Conservation (phyloP, 805 yeast genomes). For the Suhomyces canberraensis region DNA sequence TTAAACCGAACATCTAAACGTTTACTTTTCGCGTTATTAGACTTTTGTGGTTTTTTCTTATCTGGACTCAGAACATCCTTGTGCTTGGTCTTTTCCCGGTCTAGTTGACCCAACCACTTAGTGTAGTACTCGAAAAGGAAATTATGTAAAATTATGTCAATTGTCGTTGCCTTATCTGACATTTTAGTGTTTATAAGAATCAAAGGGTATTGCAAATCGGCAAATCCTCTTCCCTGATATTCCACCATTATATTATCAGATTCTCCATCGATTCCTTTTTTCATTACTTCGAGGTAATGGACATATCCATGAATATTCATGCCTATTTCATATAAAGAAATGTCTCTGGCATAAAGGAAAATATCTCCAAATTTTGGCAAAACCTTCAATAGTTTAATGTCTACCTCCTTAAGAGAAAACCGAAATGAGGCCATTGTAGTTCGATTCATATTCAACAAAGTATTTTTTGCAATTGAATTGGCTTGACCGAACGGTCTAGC, state of each 20-base stretch:
- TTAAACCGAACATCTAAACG: conserved; percentile 29
- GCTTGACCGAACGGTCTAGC: conserved; percentile 2
- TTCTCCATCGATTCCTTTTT: conserved; percentile 8
- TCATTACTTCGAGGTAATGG: conserved; percentile 13
- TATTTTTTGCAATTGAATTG: conserved; percentile 1
- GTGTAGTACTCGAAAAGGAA: conserved; percentile 56
- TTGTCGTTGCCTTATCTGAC: conserved; percentile 26
- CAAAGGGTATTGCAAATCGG: conserved; percentile 17
- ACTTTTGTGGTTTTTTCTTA: no score
- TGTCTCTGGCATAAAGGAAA: conserved; percentile 9
- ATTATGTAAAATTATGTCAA: conserved; percentile 47
- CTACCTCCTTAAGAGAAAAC: conserved; percentile 16
- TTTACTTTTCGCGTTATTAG: no score
- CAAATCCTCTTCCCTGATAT: conserved; percentile 12
- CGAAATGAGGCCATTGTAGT: conserved; percentile 42
- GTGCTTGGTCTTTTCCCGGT: conserved; percentile 11
- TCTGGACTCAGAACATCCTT: no score
- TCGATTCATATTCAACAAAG: conserved; percentile 24
- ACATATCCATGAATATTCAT: conserved; percentile 24
- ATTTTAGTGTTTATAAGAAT: conserved; percentile 18
- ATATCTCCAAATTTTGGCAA: conserved; percentile 27
- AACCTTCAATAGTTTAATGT: conserved; percentile 15
- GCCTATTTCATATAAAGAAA: conserved; percentile 17
- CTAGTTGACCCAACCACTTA: conserved; percentile 50
- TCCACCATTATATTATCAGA: conserved; percentile 16